Base-by-base conservation (phyloP, 768 basidiomycete genomes). In the Filobasidium floriforme region DNA sequence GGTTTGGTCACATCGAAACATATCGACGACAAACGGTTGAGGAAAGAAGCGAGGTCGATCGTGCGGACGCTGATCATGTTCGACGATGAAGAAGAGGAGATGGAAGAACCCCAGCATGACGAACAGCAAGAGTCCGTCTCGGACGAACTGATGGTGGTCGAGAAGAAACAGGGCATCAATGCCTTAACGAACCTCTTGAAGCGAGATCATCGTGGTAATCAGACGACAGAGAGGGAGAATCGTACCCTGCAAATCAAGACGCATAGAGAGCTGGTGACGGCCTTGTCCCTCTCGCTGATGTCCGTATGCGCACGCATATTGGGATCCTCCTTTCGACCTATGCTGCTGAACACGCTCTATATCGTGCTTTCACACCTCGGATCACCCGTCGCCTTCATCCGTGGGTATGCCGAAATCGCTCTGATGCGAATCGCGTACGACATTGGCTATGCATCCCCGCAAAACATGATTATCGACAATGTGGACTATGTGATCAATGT, bases 401-500 rank as follows among this genome's bases (percentile, higher is more conserved):
- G 88, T 7, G 81, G 85, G 1, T 88, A 89, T n/a, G 93, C 88
- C 1, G 80, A 87, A 10, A 85, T 87, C 5, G 82, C 91, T 1
- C 82, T 99, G 62, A 77, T 84, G 66, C 86, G 83, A 66, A 83
- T 94, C 41, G 83, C 92, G 7, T 80, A 82, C n/a, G 82, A 85
- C 62, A 86, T 88, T 1, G 90, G 88, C 4, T 93, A 92, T 72
- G 91, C 92, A n/a, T 89, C 90, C 3, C 84, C 90, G 0, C 85
- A 87, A 52, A 93, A 93, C 73, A 82, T 98, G 29, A 82, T 99
- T 6, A 83, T 97, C 44, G 88, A 93, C 24, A 96, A 99, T 77
- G 94, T 94, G 70, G 94, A 99, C 79, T 98, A 99, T 74, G 88
- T 91, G 10, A 85, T 99, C 63, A 92, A 97, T 71, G 85, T 89